These are phyloP conservation scores for Colletotrichum tropicale DNA, from an alignment of 2,329 filamentous ascomycete species.

Conservation along the genomic window DNA sequence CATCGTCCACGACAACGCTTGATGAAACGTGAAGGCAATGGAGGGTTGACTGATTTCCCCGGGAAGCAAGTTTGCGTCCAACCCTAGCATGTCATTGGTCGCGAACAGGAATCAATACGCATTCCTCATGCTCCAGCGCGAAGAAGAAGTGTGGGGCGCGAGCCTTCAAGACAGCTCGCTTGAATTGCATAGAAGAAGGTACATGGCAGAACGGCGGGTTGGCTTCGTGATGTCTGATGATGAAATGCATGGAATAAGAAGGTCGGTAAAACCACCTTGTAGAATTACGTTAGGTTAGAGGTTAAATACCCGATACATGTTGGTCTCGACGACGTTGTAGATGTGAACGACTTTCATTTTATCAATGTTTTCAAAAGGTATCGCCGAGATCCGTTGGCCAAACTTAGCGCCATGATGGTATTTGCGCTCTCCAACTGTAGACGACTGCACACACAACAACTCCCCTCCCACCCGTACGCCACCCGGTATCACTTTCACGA, in stretches of 20 bases:
- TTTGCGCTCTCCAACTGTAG: too few species aligned
- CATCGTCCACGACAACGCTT: neutral
- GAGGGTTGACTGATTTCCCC: neutral
- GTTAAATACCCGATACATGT: slow-evolving; percentile 19
- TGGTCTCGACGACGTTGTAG: neutral
- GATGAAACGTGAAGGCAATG: neutral
- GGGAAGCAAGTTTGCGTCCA: neutral
- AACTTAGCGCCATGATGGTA: neutral
- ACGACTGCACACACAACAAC: too few species aligned
- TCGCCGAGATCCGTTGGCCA: neutral
- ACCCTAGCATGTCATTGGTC: neutral
- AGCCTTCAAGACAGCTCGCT: neutral
- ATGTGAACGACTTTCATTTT: neutral
- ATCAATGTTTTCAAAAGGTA: neutral
- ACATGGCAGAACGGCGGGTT: neutral
- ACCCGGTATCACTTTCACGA: slow-evolving; percentile 10
- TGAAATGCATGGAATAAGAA: slow-evolving; percentile 3
- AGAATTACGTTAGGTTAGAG: slow-evolving; percentile 15
- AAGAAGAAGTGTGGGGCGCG: neutral
- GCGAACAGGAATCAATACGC: neutral
- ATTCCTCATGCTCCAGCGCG: neutral
- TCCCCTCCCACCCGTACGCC: neutral
- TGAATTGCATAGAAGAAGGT: neutral
- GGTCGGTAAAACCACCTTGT: slow-evolving; percentile 7
- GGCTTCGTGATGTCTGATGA: slow-evolving; percentile 7